Evolutionary conservation across 2,329 filamentous ascomycete genomes (phyloP).

Genomic region (Exophiala alcalophila): DNA sequence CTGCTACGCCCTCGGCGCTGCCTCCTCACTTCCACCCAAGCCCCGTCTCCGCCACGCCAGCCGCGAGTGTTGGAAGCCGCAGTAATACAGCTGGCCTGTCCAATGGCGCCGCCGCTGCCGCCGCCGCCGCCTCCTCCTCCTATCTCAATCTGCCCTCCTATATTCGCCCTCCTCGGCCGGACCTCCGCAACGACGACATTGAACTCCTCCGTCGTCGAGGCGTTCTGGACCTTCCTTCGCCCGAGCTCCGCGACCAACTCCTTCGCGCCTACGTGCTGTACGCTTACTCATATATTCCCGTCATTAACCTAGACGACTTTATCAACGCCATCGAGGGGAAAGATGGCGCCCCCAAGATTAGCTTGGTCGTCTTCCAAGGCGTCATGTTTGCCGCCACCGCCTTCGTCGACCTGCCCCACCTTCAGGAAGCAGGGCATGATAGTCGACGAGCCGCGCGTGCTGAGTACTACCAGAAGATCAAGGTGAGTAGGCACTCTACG

Average conservation of each 20-base stretch:
- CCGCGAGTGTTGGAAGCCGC: not conserved
- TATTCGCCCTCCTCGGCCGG: conserved; percentile 17
- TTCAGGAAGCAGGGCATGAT: conserved; percentile 20
- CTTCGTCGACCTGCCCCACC: conserved; percentile 56
- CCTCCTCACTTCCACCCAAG: too few relatives aligned
- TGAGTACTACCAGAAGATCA: conserved; percentile 73
- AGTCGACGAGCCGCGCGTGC: conserved; percentile 72
- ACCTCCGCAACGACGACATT: conserved; percentile 17
- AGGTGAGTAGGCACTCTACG: conserved; percentile 80
- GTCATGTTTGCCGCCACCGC: conserved; percentile 91
- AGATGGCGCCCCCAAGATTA: conserved; percentile 66
- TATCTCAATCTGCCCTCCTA: conserved; percentile 20
- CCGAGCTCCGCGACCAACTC: conserved; percentile 71
- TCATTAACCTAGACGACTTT: conserved; percentile 55
- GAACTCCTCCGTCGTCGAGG: conserved; percentile 44
- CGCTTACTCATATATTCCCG: conserved; percentile 89
- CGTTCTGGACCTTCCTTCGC: conserved; percentile 70
- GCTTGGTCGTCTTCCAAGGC: conserved; percentile 84
- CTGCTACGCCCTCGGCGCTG: too few relatives aligned
- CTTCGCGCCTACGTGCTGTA: conserved; percentile 80
- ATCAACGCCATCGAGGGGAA: conserved; percentile 52
- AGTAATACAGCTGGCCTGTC: too few relatives aligned
- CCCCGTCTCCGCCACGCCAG: too few relatives aligned
- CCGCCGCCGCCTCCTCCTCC: too few relatives aligned
- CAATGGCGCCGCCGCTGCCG: too few relatives aligned